phyloP scores from a whole-genome alignment of 1,139 yeast genomes.

The Yueomyces sp. region DNA sequence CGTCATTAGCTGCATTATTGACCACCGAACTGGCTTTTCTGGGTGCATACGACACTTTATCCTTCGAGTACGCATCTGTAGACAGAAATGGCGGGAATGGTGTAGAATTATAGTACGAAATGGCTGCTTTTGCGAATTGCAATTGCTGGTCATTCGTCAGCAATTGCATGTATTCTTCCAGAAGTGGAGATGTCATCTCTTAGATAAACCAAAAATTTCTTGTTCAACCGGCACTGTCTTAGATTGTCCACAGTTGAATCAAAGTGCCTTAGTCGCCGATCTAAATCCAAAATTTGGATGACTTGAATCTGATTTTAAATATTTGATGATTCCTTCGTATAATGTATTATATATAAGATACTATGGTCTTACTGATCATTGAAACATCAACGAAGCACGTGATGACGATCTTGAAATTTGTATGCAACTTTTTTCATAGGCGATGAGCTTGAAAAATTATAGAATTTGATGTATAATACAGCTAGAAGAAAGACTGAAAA shows the following conservation, averaged over 20 bases:
- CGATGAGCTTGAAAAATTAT: no score
- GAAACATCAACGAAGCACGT: no score
- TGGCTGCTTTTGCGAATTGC: conserved; percentile 1
- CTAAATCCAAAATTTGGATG: no score
- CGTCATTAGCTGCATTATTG: neutral
- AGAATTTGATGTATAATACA: no score
- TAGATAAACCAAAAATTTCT: neutral
- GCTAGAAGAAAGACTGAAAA: no score
- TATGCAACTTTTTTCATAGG: no score
- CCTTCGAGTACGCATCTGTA: neutral
- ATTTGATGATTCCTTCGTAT: no score
- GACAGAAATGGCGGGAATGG: conserved; percentile 1
- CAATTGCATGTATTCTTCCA: neutral
- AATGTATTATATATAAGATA: no score
- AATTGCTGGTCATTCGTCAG: conserved; percentile 1
- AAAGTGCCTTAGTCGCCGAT: no score
- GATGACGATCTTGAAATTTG: no score
- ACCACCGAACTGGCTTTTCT: neutral
- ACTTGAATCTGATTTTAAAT: no score
- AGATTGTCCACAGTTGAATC: neutral
- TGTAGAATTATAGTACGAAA: conserved; percentile 1
- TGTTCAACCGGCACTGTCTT: neutral
- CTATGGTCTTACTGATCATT: no score
- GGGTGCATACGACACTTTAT: neutral
- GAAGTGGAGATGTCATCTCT: neutral